Base-by-base conservation (phyloP, 2,329 filamentous ascomycete species). In the Fusarium chuoi region DNA sequence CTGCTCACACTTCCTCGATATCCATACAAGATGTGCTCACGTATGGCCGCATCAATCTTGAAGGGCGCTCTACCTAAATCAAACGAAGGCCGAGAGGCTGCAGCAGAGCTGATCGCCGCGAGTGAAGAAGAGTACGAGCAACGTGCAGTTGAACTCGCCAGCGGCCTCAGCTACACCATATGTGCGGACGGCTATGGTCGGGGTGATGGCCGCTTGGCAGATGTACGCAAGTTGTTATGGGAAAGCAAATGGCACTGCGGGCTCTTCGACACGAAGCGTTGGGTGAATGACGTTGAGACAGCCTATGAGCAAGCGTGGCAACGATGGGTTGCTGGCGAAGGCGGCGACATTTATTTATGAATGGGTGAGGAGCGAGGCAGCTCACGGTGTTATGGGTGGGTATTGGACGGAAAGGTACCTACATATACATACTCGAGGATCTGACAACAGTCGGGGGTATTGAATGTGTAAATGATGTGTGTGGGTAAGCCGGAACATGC, bases 11-110 rank as follows among this genome's bases (percentile, higher is more conserved):
- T 96, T 36, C 95, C 96, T 17, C 90, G 96, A 41, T 98, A 98
- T 82, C 90, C 93, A 57, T 98, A 98, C 84, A 99, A 99, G 83
- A 99, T 99, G 96, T 99, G 96, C 83, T 97, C 94, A 48, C 93
- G 96, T 61, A 99, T 99, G 93, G 96, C 96, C 12, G 95, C 96
- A 12, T 98, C 94, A 17, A 98, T 99, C 64, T 87, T 99, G 36
- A 93, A 91, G 73, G 96, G 96, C 22, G 96, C 96, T 1, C 84
- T 99, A 7, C 96, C 96, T 1, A 92, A 91, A 74, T 87, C 86
- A 1, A 83, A 86, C 4, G 89, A 90, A n/a, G 95, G 96, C 7
- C 84, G 85, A 12, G 85, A 85, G 65, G 93, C 93, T 1, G 92
- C 92, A 1, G 81, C 84, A 24, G 94, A 98, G 65, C 87, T 99